Base-by-base conservation (phyloP, 805 yeast genomes). In the Yarrowia bubula region DNA sequence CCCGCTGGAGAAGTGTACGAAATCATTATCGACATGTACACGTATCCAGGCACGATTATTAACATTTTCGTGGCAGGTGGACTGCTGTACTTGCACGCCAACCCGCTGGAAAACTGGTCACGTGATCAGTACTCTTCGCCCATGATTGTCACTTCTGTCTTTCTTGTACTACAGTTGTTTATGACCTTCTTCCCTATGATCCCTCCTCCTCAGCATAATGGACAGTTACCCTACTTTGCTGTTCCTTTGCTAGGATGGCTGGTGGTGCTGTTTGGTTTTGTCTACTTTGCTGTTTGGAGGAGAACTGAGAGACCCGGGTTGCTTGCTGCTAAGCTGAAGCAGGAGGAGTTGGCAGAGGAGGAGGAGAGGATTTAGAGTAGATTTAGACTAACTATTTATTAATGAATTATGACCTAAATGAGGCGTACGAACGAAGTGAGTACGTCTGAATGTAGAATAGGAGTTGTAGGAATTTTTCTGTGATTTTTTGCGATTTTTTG, bases 1-100 rank as follows among this genome's bases (percentile, higher is more conserved):
- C 89, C 89, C 7, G 82, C 86, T 17, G 81, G 86, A 6, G 86
- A 84, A 55, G 85, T 86, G 32, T 86, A 85, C 73, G 86, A 85
- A 70, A 83, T 86, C 68, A 81, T 86, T 13, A 84, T 86, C 57
- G 86, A 86, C 68, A 74, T 85, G 67, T 83, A 84, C 72, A 81
- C 87, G 2, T 86, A 86, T 65, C 89, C 90, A 1, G 85, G 86
- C 0, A 82, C 89, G 1, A 79, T 86, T 80, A 79, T 86, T 66
- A 84, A 84, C 65, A 71, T 82, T 10, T 71, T 82, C 14, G 80
- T 86, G 9, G 79, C 88, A 0, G 70, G 73, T 0, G 89, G 89
- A 0, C 73, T 86, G 53, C 67, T 84, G 1, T 85, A 83, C 68
- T 76, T 85, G 66, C 86, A 83, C 67, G 70, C 71, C 50, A 76